These are phyloP conservation scores for Candida michaelii DNA, from an alignment of 805 yeast species.

Conservation along the genomic window DNA sequence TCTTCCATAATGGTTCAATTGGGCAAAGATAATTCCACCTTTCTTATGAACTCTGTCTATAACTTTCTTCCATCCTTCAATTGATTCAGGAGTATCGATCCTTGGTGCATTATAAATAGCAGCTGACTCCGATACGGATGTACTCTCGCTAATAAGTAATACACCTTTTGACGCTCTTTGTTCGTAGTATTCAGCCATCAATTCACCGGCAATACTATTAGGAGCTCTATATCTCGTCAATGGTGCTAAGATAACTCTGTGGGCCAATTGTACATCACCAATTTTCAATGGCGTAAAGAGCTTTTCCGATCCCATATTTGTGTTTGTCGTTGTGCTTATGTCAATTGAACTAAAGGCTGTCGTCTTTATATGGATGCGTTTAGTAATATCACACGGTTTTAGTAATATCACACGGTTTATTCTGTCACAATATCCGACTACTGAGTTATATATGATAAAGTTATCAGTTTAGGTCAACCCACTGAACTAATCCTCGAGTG, in stretches of 20 bases:
- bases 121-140: constrained; percentile 34
- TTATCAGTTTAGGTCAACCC: no score
- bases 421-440: no score
- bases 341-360: no score
- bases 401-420: no score
- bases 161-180: constrained; percentile 34
- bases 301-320: neutral
- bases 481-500: no score
- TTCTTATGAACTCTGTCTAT: constrained; percentile 45
- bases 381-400: no score
- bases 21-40: constrained; percentile 43
- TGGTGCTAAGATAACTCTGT: constrained; percentile 16
- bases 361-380: no score
- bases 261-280: constrained; percentile 10
- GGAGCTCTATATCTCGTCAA: constrained; percentile 15
- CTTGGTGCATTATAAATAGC: constrained; percentile 47
- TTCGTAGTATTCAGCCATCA: constrained; percentile 24
- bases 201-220: constrained; percentile 11
- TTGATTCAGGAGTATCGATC: constrained; percentile 48
- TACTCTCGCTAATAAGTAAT: constrained; percentile 34
- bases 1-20: constrained; percentile 56
- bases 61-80: constrained; percentile 49
- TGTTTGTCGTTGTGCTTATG: no score
- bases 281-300: constrained; percentile 9
- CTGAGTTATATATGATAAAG: no score